A percentile compares a stretch with the other conserved stretches of the same genome.
Conservation (phyloP, 1,284 basidiomycete species). For the Mrakiaceae sp. region DNA sequence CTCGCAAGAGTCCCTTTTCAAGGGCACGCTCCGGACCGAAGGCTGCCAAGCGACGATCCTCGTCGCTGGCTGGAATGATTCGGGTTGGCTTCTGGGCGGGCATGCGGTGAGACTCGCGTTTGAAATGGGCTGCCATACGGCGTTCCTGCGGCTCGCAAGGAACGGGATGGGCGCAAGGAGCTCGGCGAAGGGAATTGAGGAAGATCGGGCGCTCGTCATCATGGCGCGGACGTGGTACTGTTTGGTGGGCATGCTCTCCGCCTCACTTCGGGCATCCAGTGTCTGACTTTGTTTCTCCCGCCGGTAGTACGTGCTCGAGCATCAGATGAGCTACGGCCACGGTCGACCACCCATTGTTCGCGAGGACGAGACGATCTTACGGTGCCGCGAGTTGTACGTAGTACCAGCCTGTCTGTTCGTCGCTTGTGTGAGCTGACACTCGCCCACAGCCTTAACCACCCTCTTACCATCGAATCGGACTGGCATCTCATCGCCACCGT, state of each 20-base stretch:
- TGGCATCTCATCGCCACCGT: conserved; percentile 89
- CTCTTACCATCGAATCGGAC: conserved; percentile 78
- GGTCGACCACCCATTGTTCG: conserved; percentile 81
- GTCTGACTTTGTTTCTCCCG: too few species aligned
- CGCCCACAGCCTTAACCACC: conserved; percentile 51
- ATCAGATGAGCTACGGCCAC: conserved; percentile 83
- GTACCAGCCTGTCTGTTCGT: too few species aligned
- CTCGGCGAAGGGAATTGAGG: conserved; percentile 41
- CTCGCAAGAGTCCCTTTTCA: conserved; percentile 71
- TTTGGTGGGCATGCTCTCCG: conserved; percentile 17
- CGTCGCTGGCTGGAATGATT: conserved; percentile 26
- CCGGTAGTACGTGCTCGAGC: conserved; percentile 59
- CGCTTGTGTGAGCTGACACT: too few species aligned
- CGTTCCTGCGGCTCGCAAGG: conserved; percentile 68
- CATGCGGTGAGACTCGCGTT: conserved; percentile 89
- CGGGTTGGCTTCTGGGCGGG: conserved; percentile 80
- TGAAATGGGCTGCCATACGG: conserved; percentile 67
- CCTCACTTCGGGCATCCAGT: background rate
- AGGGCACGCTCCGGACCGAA: conserved; percentile 66
- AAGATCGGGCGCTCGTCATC: conserved; percentile 66
- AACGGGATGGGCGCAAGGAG: conserved; percentile 59
- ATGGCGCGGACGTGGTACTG: conserved; percentile 79
- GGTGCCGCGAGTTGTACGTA: conserved; percentile 51
- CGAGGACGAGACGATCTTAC: conserved; percentile 77
- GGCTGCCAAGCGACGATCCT: conserved; percentile 72